phyloP scores from a whole-genome alignment of 164 flowering plant genomes.

The Sextonia rubra region DNA sequence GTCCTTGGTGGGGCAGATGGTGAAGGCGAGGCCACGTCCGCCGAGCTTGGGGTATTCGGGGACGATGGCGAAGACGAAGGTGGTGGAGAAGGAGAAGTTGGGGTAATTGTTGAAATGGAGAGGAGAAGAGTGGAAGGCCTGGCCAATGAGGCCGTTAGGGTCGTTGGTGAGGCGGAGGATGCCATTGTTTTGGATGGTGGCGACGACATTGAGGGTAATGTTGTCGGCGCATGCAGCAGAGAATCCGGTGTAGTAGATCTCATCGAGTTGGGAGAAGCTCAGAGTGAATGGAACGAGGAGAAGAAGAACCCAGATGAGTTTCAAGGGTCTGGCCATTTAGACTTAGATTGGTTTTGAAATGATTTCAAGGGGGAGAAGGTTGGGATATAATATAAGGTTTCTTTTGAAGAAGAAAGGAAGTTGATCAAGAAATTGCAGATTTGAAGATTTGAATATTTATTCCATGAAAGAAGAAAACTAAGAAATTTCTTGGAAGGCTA shows the following conservation, averaged over 20 bases:
- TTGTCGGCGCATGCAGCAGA: conserved; percentile 22
- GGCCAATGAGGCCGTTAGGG: conserved; percentile 29
- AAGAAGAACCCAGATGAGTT: neutral
- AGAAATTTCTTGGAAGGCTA: too few species aligned
- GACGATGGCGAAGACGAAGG: conserved; percentile 45
- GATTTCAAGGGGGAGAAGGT: neutral
- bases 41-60: conserved; percentile 42
- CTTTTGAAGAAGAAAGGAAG: too few species aligned
- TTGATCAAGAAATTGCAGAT: neutral
- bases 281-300: neutral
- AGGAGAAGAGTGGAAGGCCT: conserved; percentile 39
- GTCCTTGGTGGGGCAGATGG: conserved; percentile 29
- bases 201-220: conserved; percentile 32
- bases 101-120: conserved; percentile 24
- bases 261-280: neutral
- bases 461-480: neutral
- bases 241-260: conserved; percentile 42
- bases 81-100: conserved; percentile 44
- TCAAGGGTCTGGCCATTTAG: neutral
- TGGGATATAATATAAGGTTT: neutral
- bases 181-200: conserved; percentile 34
- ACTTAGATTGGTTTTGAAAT: neutral
- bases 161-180: conserved; percentile 37
- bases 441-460: too few species aligned
- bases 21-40: conserved; percentile 66